Evolutionary conservation across 345 rosid species (phyloP).

Genomic region (Linum lewisii): DNA sequence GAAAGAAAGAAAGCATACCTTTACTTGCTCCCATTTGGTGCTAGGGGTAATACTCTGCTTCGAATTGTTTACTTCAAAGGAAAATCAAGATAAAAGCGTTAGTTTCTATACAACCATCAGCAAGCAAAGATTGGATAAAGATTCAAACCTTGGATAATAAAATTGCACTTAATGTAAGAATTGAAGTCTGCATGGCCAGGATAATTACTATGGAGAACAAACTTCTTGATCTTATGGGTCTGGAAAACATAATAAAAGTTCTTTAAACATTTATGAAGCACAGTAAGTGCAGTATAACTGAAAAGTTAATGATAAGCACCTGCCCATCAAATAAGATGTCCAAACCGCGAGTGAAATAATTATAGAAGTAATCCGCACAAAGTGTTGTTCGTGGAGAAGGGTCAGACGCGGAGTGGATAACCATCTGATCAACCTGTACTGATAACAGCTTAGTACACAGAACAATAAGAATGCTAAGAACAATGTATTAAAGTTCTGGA

Average conservation of each 20-base stretch:
- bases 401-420: slow-evolving; percentile 87
- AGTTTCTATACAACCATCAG: background rate
- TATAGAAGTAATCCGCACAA: slow-evolving; percentile 93
- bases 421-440: slow-evolving; percentile 92
- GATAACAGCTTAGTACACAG: slow-evolving; percentile 4
- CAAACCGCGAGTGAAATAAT: slow-evolving; percentile 88
- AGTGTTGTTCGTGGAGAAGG: slow-evolving; percentile 73
- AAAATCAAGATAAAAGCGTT: slow-evolving; percentile 9
- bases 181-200: slow-evolving; percentile 99
- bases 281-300: background rate
- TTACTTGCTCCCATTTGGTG: slow-evolving; percentile 94
- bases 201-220: slow-evolving; percentile 88
- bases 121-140: slow-evolving; percentile 1
- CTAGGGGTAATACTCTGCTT: slow-evolving; percentile 62
- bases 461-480: slow-evolving; percentile 6
- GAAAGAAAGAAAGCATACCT: slow-evolving; percentile 41
- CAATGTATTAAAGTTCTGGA: no score
- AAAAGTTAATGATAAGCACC: slow-evolving; percentile 27
- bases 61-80: slow-evolving; percentile 39
- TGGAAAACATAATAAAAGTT: slow-evolving; percentile 26
- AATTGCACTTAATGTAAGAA: slow-evolving; percentile 92
- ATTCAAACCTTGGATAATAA: slow-evolving; percentile 48
- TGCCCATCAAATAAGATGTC: slow-evolving; percentile 95
- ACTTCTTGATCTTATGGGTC: slow-evolving; percentile 90
- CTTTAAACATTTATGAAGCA: background rate